phyloP scores from a whole-genome alignment of 805 yeast species.

The Pichia insulana region DNA sequence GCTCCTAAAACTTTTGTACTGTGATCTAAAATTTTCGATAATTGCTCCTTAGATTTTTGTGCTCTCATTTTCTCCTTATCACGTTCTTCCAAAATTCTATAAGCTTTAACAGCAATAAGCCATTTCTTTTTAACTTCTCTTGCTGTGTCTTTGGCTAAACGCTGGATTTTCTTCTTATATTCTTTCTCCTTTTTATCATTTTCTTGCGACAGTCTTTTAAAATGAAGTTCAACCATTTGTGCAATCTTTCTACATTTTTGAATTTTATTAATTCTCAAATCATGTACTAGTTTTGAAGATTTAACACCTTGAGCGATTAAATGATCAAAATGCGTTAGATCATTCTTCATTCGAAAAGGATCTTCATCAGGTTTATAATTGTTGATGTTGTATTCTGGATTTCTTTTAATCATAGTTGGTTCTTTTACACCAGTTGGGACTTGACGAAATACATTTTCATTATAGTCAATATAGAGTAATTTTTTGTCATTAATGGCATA shows the following conservation, averaged over 20 bases:
- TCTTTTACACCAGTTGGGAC: slow-evolving; percentile 34
- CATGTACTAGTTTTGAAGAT: slow-evolving; percentile 62
- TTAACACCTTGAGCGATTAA: slow-evolving; percentile 66
- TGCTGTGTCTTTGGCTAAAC: slow-evolving; percentile 72
- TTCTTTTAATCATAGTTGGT: slow-evolving; percentile 31
- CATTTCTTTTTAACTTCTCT: slow-evolving; percentile 85
- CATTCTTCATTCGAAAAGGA: slow-evolving; percentile 32
- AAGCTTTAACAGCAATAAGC: slow-evolving; percentile 81
- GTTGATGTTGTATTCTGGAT: slow-evolving; percentile 22
- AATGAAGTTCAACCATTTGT: slow-evolving; percentile 76
- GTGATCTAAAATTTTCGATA: slow-evolving; percentile 81
- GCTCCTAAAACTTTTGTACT: slow-evolving; percentile 87
- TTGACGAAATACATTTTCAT: slow-evolving; percentile 36
- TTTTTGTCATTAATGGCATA: slow-evolving; percentile 36
- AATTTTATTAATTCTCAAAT: slow-evolving; percentile 52
- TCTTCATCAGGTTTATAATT: slow-evolving; percentile 30
- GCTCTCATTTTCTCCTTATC: slow-evolving; percentile 75
- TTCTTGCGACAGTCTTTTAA: slow-evolving; percentile 79
- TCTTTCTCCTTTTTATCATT: slow-evolving; percentile 74
- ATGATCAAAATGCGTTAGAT: slow-evolving; percentile 59
- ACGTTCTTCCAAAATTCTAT: slow-evolving; percentile 59
- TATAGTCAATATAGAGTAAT: slow-evolving; percentile 36
- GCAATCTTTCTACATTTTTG: slow-evolving; percentile 68
- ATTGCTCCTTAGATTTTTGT: slow-evolving; percentile 75
- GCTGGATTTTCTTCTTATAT: slow-evolving; percentile 58